Conservation (phyloP, 768 basidiomycete species). For the Sutorius australiensis region DNA sequence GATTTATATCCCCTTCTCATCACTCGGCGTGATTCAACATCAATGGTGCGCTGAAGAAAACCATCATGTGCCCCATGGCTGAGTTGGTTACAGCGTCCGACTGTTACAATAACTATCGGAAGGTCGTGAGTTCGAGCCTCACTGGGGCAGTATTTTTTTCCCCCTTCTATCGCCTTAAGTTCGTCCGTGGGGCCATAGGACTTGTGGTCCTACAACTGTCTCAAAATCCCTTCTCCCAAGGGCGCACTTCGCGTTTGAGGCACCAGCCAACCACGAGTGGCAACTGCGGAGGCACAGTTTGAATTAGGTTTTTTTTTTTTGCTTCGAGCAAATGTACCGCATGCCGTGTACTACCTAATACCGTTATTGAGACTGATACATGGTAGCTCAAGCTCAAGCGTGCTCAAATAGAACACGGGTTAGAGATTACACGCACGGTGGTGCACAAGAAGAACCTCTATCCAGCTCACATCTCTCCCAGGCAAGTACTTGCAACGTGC, state of each 20-base stretch:
- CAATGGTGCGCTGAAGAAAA: rapidly evolving
- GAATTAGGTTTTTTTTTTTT: background rate
- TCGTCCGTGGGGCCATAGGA: too few species aligned
- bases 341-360: background rate
- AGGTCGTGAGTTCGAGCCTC: slow-evolving; percentile 54
- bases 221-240: background rate
- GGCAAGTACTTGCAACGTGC: background rate
- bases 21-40: too few species aligned
- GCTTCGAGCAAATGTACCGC: slow-evolving; percentile 1
- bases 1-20: too few species aligned
- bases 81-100: slow-evolving; percentile 51
- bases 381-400: background rate
- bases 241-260: too few species aligned
- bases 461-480: slow-evolving; percentile 37
- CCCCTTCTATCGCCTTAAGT: too few species aligned
- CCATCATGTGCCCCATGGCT: slow-evolving; percentile 43
- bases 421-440: slow-evolving; percentile 9
- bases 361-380: slow-evolving; percentile 8
- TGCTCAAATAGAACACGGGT: slow-evolving; percentile 5
- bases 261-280: background rate
- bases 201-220: background rate
- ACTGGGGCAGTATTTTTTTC: slow-evolving; percentile 39
- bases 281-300: background rate
- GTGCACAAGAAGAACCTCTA: slow-evolving; percentile 1
- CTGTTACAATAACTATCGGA: slow-evolving; percentile 42